Evolutionary conservation across 1,284 basidiomycete genomes (phyloP).

Genomic region (Takashimella koratensis): DNA sequence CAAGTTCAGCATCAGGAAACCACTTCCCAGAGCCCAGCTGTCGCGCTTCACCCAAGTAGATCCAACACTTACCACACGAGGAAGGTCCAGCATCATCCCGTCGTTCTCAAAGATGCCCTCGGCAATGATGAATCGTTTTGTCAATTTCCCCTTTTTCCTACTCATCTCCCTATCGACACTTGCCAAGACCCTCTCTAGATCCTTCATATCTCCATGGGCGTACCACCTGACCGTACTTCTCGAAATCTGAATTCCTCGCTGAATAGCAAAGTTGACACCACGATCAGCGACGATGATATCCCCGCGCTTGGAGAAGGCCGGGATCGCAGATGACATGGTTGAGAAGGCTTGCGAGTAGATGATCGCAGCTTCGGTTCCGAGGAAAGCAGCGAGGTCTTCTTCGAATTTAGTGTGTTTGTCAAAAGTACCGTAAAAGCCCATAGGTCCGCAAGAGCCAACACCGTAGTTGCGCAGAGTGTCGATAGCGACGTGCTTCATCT

Average conservation of each 20-base stretch:
- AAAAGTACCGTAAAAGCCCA: slow-evolving; percentile 95
- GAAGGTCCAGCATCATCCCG: slow-evolving; percentile 84
- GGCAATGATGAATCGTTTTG: slow-evolving; percentile 90
- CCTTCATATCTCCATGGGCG: slow-evolving; percentile 90
- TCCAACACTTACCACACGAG: slow-evolving; percentile 76
- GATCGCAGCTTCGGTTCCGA: slow-evolving; percentile 83
- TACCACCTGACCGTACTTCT: slow-evolving; percentile 92
- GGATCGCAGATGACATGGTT: slow-evolving; percentile 89
- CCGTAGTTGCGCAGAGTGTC: slow-evolving; percentile 89
- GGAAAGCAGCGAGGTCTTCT: slow-evolving; percentile 80
- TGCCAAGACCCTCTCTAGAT: slow-evolving; percentile 81
- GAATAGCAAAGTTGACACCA: slow-evolving; percentile 88
- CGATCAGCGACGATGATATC: slow-evolving; percentile 98
- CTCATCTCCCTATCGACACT: slow-evolving; percentile 80
- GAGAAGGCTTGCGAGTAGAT: slow-evolving; percentile 94
- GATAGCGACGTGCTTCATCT: slow-evolving; percentile 79
- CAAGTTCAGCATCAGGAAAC: too few species aligned
- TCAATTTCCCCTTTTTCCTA: slow-evolving; percentile 75
- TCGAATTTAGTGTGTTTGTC: slow-evolving; percentile 92
- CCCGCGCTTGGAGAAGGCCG: slow-evolving; percentile 95
- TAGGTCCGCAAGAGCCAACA: slow-evolving; percentile 91
- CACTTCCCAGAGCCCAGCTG: too few species aligned
- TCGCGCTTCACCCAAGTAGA: too few species aligned
- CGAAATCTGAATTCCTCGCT: slow-evolving; percentile 95
- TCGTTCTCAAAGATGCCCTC: slow-evolving; percentile 97